Percentiles rank a stretch among this genome's conserved stretches.
These are phyloP conservation scores for Penicillium pancosmium DNA, from an alignment of 495 filamentous ascomycete genomes.

Conservation along the genomic window DNA sequence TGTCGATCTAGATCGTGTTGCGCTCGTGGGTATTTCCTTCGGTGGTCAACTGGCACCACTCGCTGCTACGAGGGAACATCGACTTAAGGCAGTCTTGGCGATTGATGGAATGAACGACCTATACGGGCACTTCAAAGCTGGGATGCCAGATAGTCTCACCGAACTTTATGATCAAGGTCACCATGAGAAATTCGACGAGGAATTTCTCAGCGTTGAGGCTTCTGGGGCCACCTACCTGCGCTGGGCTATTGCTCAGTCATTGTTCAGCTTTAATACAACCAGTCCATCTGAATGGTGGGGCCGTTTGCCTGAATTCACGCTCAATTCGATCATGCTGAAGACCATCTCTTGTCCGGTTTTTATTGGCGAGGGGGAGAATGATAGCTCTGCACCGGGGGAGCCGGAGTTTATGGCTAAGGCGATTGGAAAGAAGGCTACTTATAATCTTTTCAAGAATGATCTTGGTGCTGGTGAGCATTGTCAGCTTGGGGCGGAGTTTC, in stretches of 20 bases:
- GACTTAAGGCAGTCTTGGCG: slow-evolving; percentile 39
- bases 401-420: neutral
- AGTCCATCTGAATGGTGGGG: neutral
- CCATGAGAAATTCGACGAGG: neutral
- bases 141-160: neutral
- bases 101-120: slow-evolving; percentile 34
- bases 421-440: neutral
- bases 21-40: slow-evolving; percentile 40
- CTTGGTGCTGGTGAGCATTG: neutral
- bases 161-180: neutral
- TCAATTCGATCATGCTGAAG: neutral
- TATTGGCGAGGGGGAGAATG: neutral
- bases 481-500: neutral
- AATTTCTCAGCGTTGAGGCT: neutral
- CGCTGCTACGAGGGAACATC: slow-evolving; percentile 46
- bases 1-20: slow-evolving; percentile 10
- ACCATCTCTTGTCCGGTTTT: neutral
- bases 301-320: neutral
- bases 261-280: neutral
- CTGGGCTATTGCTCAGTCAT: neutral
- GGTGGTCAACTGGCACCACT: slow-evolving; percentile 39
- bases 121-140: neutral
- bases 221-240: neutral
- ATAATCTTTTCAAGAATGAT: neutral
- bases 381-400: neutral